Evolutionary conservation across 2,329 filamentous ascomycete genomes (phyloP).

Genomic region (Colletotrichum noveboracense): DNA sequence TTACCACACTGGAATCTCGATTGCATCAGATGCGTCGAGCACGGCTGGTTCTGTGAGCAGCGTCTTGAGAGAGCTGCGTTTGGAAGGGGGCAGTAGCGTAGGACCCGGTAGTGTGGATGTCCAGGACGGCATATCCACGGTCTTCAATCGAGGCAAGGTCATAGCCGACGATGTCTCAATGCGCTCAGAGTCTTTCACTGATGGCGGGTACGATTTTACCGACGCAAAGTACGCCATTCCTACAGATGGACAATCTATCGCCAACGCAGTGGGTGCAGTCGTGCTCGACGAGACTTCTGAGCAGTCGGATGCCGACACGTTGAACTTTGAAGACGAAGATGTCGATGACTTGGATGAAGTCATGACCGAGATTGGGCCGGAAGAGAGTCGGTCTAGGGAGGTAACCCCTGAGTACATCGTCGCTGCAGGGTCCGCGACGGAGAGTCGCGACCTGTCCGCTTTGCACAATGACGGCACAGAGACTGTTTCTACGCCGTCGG

Average conservation of each 20-base stretch:
- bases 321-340: neutral
- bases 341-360: neutral
- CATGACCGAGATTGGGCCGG: conserved; percentile 13
- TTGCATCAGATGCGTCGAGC: conserved; percentile 38
- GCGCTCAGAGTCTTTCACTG: conserved; percentile 39
- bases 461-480: neutral
- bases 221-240: conserved; percentile 39
- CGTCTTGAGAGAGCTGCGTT: conserved; percentile 35
- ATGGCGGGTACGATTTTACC: conserved; percentile 34
- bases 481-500: neutral
- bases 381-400: conserved; percentile 9
- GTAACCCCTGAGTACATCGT: neutral
- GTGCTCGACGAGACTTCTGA: conserved; percentile 5
- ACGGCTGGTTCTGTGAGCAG: conserved; percentile 38
- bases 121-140: conserved; percentile 45
- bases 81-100: conserved; percentile 37
- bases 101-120: conserved; percentile 39
- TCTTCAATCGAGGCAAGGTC: conserved; percentile 34
- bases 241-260: conserved; percentile 31
- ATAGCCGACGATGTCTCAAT: conserved; percentile 38
- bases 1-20: conserved; percentile 50
- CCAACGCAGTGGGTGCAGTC: conserved; percentile 17
- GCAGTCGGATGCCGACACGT: neutral
- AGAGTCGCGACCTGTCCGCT: neutral
- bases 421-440: neutral